These are phyloP conservation scores for Tephrocybe sp. DNA, from an alignment of 768 basidiomycete genomes.

Conservation along the genomic window DNA sequence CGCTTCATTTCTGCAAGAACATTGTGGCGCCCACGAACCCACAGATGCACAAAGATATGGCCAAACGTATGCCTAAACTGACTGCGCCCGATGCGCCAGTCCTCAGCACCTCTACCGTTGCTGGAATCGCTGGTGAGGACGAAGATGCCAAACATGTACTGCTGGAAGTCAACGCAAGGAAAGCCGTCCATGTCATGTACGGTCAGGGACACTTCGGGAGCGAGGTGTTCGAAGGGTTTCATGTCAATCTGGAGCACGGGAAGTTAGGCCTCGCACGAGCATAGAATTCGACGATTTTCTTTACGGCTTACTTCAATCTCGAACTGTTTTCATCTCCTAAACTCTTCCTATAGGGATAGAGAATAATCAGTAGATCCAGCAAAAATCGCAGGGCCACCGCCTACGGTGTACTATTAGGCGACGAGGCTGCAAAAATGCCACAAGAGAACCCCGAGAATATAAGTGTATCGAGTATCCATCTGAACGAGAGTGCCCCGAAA, in stretches of 20 bases:
- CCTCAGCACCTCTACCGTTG: conserved; percentile 1
- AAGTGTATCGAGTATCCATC: too few relatives aligned
- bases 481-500: too few relatives aligned
- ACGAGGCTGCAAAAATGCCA: too few relatives aligned
- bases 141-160: conserved; percentile 6
- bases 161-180: conserved; percentile 5
- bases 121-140: not conserved
- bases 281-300: too few relatives aligned
- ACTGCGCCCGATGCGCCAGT: not conserved
- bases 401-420: too few relatives aligned
- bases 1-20: too few relatives aligned
- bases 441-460: too few relatives aligned
- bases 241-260: conserved; percentile 7
- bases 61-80: conserved; percentile 16
- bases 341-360: too few relatives aligned
- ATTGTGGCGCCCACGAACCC: conserved; percentile 26
- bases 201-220: conserved; percentile 6
- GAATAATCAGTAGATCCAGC: too few relatives aligned
- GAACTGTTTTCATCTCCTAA: too few relatives aligned
- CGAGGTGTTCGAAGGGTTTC: conserved; percentile 6
- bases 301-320: too few relatives aligned
- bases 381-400: too few relatives aligned
- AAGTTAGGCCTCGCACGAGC: conserved; percentile 9
- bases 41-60: conserved; percentile 24
- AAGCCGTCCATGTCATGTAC: conserved; percentile 4